Base-by-base conservation (phyloP, 1,284 basidiomycete species). In the Austroboletus niveus region DNA sequence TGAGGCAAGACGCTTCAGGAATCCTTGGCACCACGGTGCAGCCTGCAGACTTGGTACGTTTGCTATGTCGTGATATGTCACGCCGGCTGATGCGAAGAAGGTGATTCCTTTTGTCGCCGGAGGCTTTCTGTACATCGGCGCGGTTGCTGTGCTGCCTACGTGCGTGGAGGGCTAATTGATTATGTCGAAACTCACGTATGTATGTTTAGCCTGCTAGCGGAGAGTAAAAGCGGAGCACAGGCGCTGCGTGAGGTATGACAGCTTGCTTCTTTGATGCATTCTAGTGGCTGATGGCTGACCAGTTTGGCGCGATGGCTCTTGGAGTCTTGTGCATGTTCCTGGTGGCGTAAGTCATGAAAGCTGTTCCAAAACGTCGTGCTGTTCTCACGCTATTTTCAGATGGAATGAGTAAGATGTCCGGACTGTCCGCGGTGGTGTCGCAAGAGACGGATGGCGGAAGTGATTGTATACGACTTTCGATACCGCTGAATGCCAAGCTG, bases 101-200 rank as follows among this genome's bases (percentile, higher is more conserved):
- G 87, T 94, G 53, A 94, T 94, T 59, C 92, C 92, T 5, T 92
- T 92, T 62, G 92, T 94, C 30, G 92, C 92, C 45, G 92, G 92
- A 62, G 92, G 92, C n/a, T 94, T 94, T 74, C 75, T 94, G 65
- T 94, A 94, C 71, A 94, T 94, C 60, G 92, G 91, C 17, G 89
- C 89, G 40, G 92, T 94, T 49, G 91, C 91, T 47, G 92, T 94
- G 50, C 75, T 94, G 57, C 92, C 92, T 61, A 89, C 88, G 88
- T 91, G 77, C 64, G 87, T 80, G 6, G 40, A 35, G 29, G 49
- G 35, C 48, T 32, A 45, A 38, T 54, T 54, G 22, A 36, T 49
- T 29, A 45, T 55, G 51, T 51, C 43, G 43, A 27, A 43, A 52
- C 44, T 48, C 55, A 32, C 49, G 30, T 55, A 47, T 47, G 30